These are phyloP conservation scores for Pyrus pyrifolia DNA, from an alignment of 306 rosid species.

Conservation along the genomic window DNA sequence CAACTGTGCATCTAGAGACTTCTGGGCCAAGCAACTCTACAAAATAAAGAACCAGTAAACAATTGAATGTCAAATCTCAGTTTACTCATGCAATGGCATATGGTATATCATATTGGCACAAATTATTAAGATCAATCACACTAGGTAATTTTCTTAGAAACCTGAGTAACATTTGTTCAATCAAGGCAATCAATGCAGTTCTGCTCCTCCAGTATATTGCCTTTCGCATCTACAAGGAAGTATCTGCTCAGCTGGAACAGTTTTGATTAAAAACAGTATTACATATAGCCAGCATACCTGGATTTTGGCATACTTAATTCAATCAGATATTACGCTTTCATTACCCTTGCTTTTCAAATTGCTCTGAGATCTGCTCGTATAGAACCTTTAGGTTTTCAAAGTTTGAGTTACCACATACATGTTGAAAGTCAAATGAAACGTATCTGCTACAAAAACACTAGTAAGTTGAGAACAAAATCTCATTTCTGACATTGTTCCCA, in stretches of 20 bases:
- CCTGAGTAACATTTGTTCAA: conserved; percentile 97
- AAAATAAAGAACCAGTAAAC: conserved; percentile 22
- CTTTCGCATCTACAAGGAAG: conserved; percentile 59
- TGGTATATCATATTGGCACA: neutral
- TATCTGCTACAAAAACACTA: conserved; percentile 44
- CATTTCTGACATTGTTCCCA: neutral
- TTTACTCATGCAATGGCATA: neutral
- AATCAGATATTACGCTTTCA: conserved; percentile 3
- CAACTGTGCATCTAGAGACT: conserved; percentile 60
- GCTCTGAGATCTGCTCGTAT: conserved; percentile 70
- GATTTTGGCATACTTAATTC: conserved; percentile 27
- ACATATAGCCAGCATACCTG: conserved; percentile 40
- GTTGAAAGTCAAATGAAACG: conserved; percentile 86
- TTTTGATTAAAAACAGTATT: conserved; percentile 59
- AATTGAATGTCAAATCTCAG: neutral
- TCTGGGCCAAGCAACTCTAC: conserved; percentile 76
- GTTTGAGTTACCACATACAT: conserved; percentile 59
- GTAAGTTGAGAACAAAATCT: neutral
- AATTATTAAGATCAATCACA: conserved; percentile 1
- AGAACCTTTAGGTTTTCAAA: conserved; percentile 60
- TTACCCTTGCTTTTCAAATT: conserved; percentile 87
- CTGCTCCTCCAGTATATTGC: conserved; percentile 68
- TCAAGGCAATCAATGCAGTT: conserved; percentile 96
- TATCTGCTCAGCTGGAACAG: conserved; percentile 97
- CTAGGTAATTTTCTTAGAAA: conserved; percentile 19